A percentile compares a stretch with the other conserved stretches of the same genome.
These are phyloP conservation scores for Asterella californica DNA, from an alignment of 225 moss, liverwort and hornwort genomes.

Conservation along the genomic window DNA sequence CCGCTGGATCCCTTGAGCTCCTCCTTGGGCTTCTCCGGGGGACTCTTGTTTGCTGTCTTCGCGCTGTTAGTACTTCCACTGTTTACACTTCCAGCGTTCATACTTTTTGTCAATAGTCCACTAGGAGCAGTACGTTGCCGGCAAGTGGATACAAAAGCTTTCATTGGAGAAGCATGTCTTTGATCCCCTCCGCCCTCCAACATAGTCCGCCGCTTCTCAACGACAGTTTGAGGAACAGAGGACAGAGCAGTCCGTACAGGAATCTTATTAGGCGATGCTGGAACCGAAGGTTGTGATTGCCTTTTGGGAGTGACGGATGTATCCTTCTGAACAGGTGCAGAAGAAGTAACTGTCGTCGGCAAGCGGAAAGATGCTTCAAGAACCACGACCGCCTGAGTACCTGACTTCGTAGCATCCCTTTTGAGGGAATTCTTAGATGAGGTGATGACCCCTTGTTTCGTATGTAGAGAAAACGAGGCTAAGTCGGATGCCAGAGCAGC, in stretches of 20 bases:
- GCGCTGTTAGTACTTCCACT: constrained; percentile 38
- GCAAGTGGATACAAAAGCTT: constrained; percentile 46
- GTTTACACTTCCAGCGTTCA: constrained; percentile 32
- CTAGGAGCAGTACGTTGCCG: constrained; percentile 48
- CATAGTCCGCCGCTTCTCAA: constrained; percentile 52
- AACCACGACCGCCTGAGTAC: constrained; percentile 39
- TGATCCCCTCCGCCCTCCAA: constrained; percentile 48
- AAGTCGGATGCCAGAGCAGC: constrained; percentile 49
- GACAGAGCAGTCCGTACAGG: constrained; percentile 63
- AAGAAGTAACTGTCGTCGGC: constrained; percentile 14
- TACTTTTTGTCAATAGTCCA: constrained; percentile 34
- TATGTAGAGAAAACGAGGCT: constrained; percentile 60
- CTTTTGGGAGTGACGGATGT: constrained; percentile 15
- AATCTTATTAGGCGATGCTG: constrained; percentile 49
- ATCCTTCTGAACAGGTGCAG: constrained; percentile 9
- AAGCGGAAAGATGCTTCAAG: constrained; percentile 37
- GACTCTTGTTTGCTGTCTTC: constrained; percentile 63
- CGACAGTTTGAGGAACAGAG: constrained; percentile 51
- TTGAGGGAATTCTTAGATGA: constrained; percentile 46
- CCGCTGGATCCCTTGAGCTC: constrained; percentile 34
- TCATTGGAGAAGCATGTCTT: constrained; percentile 73
- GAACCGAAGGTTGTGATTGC: constrained; percentile 31
- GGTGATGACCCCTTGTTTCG: constrained; percentile 44
- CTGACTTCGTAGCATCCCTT: constrained; percentile 29
- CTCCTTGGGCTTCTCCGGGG: constrained; percentile 44